Evolutionary conservation across 2,329 filamentous ascomycete species (phyloP), one percentile per base, ranked within the genome.

Genomic region (Ceratocystis colombiana): DNA sequence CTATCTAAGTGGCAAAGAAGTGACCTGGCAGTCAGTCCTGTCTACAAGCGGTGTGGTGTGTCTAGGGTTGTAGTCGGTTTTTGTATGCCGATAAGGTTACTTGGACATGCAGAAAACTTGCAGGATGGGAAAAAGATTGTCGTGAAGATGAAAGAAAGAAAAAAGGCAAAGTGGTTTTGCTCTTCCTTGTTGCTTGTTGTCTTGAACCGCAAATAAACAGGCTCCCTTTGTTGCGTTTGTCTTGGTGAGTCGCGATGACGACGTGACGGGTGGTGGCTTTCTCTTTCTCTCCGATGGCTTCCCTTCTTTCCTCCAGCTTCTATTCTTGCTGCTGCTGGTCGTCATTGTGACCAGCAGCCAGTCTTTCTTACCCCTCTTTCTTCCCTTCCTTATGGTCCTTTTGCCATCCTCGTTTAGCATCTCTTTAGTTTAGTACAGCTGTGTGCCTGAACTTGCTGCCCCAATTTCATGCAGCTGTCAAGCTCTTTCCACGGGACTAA

Each of bases 61-160:
- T 17, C n/a, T 15, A 57, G 17, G 53, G 25, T 57, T 57, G 53
- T n/a, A 28, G 22, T 33, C 22, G 30, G 22, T 28, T 17, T 33
- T 57, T 28, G 22, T 17, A 33, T 57, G 53, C 15, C 15, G 53
- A 57, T 57, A 57, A 57, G 53, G 53, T 57, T 57, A 30, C 53
- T 57, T 57, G 53, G 53, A 30, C 53, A 30, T 57, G 53, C 53
- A 28, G 22, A 57, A 28, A 28, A 30, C 53, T 28, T 12, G 10
- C 25, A 28, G 22, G 7, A 2, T 3, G 10, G 22, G 3, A 28
- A 50, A 22, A 22, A 30, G 20, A 25, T 28, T 12, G 45, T 10
- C 45, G 45, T 48, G 17, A 48, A 48, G 17, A 20, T 22, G n/a
- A 50, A 22, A 7, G 17, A 22, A 10, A 50, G 46, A 50, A 50